Evolutionary conservation across 108 stramenopile species (phyloP), one percentile per base, ranked within the genome.

Genomic region (Cyclostephanos invisitatus): DNA sequence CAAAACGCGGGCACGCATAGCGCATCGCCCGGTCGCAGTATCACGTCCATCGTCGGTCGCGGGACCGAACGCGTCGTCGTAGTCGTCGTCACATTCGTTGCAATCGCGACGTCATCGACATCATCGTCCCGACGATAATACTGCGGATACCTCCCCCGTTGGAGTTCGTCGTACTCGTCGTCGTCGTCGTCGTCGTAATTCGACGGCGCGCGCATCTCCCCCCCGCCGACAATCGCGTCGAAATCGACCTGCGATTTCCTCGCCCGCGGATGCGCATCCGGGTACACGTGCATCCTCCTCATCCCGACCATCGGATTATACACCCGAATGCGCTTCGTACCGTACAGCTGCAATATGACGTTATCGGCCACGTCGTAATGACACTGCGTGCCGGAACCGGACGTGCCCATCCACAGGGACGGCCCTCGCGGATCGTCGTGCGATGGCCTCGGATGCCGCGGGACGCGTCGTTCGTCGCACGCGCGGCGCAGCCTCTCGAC

Each of bases 281-380:
- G 80, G 63, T 54, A 81, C 29, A 81, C 74, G 53, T 76, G 75
- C 22, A 81, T 14, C 11, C 50, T 58, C 20, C 5, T 21, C 46
- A 74, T 48, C 21, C 63, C 69, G 11, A 32, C 61, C 15, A 25
- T 36, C 0, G 80, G 80, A 36, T 60, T 38, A n/a, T 61, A 72
- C 9, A 44, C 40, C 11, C 74, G 56, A 9, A 81, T 21, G 7
- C 80, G 74, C 58, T 81, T 81, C 7, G 62, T 47, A 10, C 80
- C 80, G 18, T 70, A 32, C 7, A 81, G 50, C 29, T 81, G 80
- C 10, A 76, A 24, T 65, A 81, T 72, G n/a, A 65, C 44, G 65
- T 81, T 81, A 47, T 81, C 46, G 29, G 70, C 74, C 17, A 66
- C 75, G 36, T 81, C 80, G 70, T 81, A 81, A 44, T 81, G 80